Evolutionary conservation across 2,329 filamentous ascomycete genomes (phyloP), one percentile per base, ranked within the genome.

Genomic region (Parastagonospora nodorum): DNA sequence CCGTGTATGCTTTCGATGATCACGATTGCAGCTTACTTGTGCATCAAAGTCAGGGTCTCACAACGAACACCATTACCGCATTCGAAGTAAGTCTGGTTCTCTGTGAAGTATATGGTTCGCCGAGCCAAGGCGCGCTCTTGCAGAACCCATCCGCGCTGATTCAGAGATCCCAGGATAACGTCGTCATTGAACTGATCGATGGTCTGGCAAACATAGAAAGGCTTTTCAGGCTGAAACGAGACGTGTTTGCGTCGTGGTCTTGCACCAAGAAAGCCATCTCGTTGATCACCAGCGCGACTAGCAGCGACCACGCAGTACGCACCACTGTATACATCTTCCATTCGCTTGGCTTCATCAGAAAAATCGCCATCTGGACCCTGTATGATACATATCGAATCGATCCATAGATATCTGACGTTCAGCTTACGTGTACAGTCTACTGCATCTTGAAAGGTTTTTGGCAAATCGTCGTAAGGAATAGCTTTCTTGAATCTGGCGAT

Each of bases 81-180:
- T 40, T 70, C 66, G 42, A 56, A 71, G 37, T 70, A 71, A 1
- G 55, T 57, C 33, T 71, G 67, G 8, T 42, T 49, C 4, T 61
- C 42, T 0, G 62, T 60, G 33, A 68, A 70, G 50, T 63, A 61
- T n/a, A 70, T 63, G 1, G 60, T 66, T 6, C 67, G 46, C 4
- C 57, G 58, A 10, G 67, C 57, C 1, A 71, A 39, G 1, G 58
- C 64, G 10, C 57, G 52, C 38, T 71, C 68, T 41, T 71, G 66
- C 2, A 67, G 45, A 1, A 69, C 63, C 68, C 66, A 71, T 0
- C 54, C 68, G 1, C 68, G 54, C 7, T 47, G 44, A 30, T 63
- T 69, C 1, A 68, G 47, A 0, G 33, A 16, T 1, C 50, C 58
- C 6, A 51, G 15, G 7, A 60, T 42, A 0, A 71, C 66, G 36